Conservation (phyloP, 2,329 filamentous ascomycete genomes). For the Botryosphaeria dothidea region DNA sequence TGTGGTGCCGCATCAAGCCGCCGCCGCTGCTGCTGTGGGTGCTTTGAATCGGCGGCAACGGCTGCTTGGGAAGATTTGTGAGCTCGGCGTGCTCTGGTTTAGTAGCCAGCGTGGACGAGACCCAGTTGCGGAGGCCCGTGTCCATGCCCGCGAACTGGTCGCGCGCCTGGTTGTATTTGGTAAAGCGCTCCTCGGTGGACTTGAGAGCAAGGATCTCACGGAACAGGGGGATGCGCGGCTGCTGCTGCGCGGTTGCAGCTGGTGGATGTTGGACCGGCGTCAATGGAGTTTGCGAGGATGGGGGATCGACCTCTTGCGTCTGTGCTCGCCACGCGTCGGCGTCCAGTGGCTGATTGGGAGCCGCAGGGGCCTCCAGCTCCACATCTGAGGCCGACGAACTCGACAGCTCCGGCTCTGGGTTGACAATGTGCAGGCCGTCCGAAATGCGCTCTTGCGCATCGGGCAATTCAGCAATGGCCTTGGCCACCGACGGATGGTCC, state of each 20-base stretch:
- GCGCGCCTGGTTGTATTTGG: slow-evolving; percentile 71
- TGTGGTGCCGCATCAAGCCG: slow-evolving; percentile 32
- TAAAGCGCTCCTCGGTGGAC: slow-evolving; percentile 67
- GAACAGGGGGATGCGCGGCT: slow-evolving; percentile 47
- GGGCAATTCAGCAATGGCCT: slow-evolving; percentile 9
- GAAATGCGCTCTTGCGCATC: background rate
- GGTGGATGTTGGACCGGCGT: background rate
- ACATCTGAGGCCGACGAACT: slow-evolving; percentile 13
- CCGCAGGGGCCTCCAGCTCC: slow-evolving; percentile 19
- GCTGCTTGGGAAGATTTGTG: slow-evolving; percentile 45
- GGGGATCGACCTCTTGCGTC: slow-evolving; percentile 16
- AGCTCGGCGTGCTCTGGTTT: slow-evolving; percentile 56
- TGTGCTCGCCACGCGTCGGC: slow-evolving; percentile 19
- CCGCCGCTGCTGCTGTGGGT: slow-evolving; percentile 18
- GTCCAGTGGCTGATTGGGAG: slow-evolving; percentile 17
- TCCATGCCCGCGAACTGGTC: slow-evolving; percentile 70
- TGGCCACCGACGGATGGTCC: slow-evolving; percentile 8
- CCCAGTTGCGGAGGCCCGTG: slow-evolving; percentile 69
- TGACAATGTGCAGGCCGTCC: slow-evolving; percentile 22
- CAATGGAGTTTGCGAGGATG: slow-evolving; percentile 7
- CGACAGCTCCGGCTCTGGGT: slow-evolving; percentile 20
- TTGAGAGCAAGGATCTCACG: slow-evolving; percentile 75
- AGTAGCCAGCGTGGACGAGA: slow-evolving; percentile 49
- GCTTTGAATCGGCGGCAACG: slow-evolving; percentile 32
- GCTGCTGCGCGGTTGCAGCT: slow-evolving; percentile 3